Base-by-base conservation (phyloP, 2,329 filamentous ascomycete species). In the Sclerotinia spermophila region DNA sequence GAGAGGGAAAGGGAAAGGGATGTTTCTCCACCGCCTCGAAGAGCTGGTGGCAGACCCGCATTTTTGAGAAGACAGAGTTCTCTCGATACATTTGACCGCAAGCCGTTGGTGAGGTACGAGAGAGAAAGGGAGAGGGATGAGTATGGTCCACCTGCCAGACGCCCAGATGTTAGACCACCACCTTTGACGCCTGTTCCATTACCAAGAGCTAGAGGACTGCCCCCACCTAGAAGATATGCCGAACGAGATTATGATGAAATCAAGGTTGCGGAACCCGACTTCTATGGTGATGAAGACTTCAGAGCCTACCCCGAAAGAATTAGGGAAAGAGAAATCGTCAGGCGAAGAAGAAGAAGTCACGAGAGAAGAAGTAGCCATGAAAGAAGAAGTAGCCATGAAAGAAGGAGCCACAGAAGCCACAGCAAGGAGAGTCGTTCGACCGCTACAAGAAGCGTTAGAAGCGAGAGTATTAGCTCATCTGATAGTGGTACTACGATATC, bases 41-140 rank as follows among this genome's bases (percentile, higher is more conserved):
- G 75, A 40, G 72, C 82, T 83, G 60, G 84, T 86, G 45, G 58
- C 33, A 86, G 91, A 60, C 94, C 93, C 2, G 84, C 85, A 42
- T 85, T 94, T 73, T 78, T 96, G 66, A 88, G 94, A 71, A 88
- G 94, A 58, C 94, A 97, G 80, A 97, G 93, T 21, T 97, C 93
- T 67, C 85, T 97, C 53, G 94, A 97, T 80, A 97, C 92, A 0
- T 97, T 93, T 78, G 94, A 97, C 81, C 89, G 94, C 64, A 89
- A 89, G 40, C 90, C 92, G 1, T 76, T 84, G 69, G 83, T 83
- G 79, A 65, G 83, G 84, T 74, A 84, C 83, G 55, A 59, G 68
- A 66, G 68, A 53, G 68, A 69, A 38, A 35, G 35, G 3, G 67
- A 69, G 24, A 42, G 85, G n/a, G 86, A 89, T 62, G 88, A 91